Conservation (phyloP, 2,329 filamentous ascomycete species). For the Clonostachys sp. region DNA sequence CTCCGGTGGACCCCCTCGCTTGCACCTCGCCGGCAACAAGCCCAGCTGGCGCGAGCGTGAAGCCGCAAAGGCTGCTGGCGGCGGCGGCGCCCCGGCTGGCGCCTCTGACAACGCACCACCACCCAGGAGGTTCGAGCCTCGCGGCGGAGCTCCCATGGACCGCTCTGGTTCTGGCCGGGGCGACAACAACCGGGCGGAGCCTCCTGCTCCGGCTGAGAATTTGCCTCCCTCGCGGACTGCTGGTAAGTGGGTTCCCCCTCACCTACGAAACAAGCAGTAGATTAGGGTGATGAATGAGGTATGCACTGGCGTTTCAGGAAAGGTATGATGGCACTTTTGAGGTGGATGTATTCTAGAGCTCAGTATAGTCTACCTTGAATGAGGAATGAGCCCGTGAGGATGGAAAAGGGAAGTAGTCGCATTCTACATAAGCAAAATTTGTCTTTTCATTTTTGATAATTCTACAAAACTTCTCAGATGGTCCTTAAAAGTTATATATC, state of each 20-base stretch:
- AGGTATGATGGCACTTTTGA: constrained; percentile 19
- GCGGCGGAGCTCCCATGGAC: constrained; percentile 33
- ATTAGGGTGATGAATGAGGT: constrained; percentile 8
- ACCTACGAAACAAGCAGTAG: constrained; percentile 20
- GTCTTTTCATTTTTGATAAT: background rate
- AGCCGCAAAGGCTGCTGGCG: constrained; percentile 36
- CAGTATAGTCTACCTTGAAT: constrained; percentile 23
- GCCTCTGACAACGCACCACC: constrained; percentile 20
- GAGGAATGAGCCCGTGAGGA: constrained; percentile 21
- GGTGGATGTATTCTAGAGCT: constrained; percentile 30
- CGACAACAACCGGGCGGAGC: constrained; percentile 31
- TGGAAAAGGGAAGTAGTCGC: constrained; percentile 12
- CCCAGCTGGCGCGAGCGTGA: constrained; percentile 72
- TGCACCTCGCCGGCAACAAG: constrained; percentile 58
- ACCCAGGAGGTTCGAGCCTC: constrained; percentile 24
- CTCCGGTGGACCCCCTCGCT: constrained; percentile 50
- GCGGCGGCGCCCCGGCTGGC: constrained; percentile 26
- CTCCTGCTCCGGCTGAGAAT: constrained; percentile 39
- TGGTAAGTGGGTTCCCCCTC: constrained; percentile 57
- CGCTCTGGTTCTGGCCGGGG: constrained; percentile 35
- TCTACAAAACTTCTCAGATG: background rate
- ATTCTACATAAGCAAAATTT: background rate
- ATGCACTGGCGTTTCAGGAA: constrained; percentile 31
- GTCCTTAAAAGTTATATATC: background rate
- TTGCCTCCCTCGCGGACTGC: constrained; percentile 47